These are phyloP conservation scores for Zelopaecilomyces penicillatus DNA, from an alignment of 2,329 filamentous ascomycete genomes.

Conservation along the genomic window DNA sequence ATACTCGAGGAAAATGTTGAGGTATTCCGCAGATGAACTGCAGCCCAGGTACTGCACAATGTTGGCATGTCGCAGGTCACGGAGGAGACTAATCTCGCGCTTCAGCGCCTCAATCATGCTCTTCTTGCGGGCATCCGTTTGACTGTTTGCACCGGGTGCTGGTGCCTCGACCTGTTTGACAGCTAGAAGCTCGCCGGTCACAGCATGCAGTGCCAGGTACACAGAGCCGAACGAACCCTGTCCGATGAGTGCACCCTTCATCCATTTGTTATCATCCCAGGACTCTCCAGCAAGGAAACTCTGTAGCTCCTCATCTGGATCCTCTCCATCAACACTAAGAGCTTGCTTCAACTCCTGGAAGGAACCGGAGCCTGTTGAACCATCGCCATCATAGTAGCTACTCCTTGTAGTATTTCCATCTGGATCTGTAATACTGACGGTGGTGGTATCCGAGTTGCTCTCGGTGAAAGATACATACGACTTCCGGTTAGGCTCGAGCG, in stretches of 20 bases:
- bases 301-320: conserved; percentile 78
- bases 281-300: conserved; percentile 89
- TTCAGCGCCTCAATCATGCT: conserved; percentile 97
- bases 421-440: conserved; percentile 68
- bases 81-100: conserved; percentile 87
- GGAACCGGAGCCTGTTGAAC: conserved; percentile 62
- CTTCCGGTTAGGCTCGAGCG: conserved; percentile 79
- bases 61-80: conserved; percentile 90
- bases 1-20: conserved; percentile 99
- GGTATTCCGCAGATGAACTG: conserved; percentile 78
- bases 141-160: conserved; percentile 64
- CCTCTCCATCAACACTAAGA: conserved; percentile 83
- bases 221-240: conserved; percentile 96
- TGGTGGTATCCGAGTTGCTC: conserved; percentile 61
- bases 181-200: conserved; percentile 94
- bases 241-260: conserved; percentile 96
- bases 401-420: conserved; percentile 62
- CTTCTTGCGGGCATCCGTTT: conserved; percentile 86
- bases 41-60: conserved; percentile 98
- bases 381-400: conserved; percentile 79
- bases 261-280: conserved; percentile 97
- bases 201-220: conserved; percentile 87
- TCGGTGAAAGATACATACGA: conserved; percentile 89
- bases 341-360: conserved; percentile 79
- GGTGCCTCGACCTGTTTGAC: conserved; percentile 97